phyloP scores from a whole-genome alignment of 2,329 filamentous ascomycete species.

The Juglanconis oblonga region DNA sequence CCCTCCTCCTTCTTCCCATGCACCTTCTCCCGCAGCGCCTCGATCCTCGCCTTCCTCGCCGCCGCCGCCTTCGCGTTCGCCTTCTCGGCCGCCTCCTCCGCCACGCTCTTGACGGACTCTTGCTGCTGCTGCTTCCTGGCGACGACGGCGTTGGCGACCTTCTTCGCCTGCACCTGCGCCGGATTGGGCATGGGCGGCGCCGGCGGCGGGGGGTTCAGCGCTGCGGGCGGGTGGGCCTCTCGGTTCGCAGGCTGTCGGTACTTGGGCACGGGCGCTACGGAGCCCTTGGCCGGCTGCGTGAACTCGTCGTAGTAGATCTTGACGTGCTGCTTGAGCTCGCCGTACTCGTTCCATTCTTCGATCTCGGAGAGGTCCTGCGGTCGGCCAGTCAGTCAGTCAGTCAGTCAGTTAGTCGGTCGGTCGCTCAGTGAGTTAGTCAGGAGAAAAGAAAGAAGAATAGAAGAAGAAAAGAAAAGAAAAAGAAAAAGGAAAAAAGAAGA shows the following conservation, averaged over 20 bases:
- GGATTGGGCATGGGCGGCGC: conserved; percentile 22
- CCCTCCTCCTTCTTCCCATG: conserved; percentile 37
- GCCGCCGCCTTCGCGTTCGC: conserved; percentile 64
- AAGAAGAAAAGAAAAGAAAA: conserved; percentile 22
- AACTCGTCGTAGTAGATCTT: conserved; percentile 63
- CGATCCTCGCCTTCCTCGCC: conserved; percentile 58
- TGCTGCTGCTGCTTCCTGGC: conserved; percentile 28
- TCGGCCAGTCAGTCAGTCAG: background rate
- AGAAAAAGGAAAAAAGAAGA: background rate
- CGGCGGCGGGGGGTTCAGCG: conserved; percentile 22
- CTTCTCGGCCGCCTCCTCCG: conserved; percentile 64
- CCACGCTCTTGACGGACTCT: conserved; percentile 51
- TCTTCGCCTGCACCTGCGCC: conserved; percentile 20
- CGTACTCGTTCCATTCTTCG: conserved; percentile 99
- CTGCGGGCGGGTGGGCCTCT: conserved; percentile 22
- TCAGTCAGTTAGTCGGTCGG: background rate
- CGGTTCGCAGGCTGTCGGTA: conserved; percentile 35
- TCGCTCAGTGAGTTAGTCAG: background rate
- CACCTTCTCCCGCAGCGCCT: conserved; percentile 53
- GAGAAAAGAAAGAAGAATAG: background rate
- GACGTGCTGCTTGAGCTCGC: conserved; percentile 86
- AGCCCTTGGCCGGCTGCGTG: conserved; percentile 54
- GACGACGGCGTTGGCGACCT: conserved; percentile 18
- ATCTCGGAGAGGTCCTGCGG: conserved; percentile 83
- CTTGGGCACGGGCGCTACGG: conserved; percentile 43